Evolutionary conservation across 305 asterid species (phyloP), one percentile per base, ranked within the genome.

Genomic region (Plantago lanceolata): DNA sequence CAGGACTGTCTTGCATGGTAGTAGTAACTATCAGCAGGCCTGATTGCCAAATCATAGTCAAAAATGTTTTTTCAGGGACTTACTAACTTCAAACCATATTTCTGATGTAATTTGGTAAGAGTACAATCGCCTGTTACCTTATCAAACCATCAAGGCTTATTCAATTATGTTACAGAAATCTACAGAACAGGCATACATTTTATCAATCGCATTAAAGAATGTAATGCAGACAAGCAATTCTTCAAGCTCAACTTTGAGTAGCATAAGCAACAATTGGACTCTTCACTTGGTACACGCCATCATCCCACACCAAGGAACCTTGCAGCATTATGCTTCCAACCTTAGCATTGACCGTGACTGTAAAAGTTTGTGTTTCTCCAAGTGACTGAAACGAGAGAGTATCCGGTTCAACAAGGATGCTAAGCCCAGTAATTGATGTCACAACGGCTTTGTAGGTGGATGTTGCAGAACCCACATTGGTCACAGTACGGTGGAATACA

Each of bases 251-350:
- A 20, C 6, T 19, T 19, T 43, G 43, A 31, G 69, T 50, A 43
- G 62, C 20, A 51, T 71, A 63, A 31, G 76, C 85, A 16, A 81
- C 87, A 3, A 85, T 48, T 0, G 93, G 89, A 54, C 82, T 81
- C 68, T 90, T 78, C 35, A 86, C 94, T 75, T 74, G 78, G 68
- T 81, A 54, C 26, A 35, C 35, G 0, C 90, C 86, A 63, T 86
- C 90, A 40, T 74, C 85, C 90, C 94, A 86, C 13, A 78, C 65
- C 73, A 86, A 68, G 4, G 82, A 56, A 15, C 86, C 94, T 8
- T 89, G 82, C 20, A 65, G 5, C 63, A 69, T 48, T 5, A 26
- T 28, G 2, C n/a, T 51, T 3, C 18, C 31, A 29, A 71, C 12
- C 2, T 51, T 43, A 4, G 83, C 84, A 1, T 55, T 63, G 11